Evolutionary conservation across 2,329 filamentous ascomycete genomes (phyloP).

Genomic region (Tolypocladium sp.): DNA sequence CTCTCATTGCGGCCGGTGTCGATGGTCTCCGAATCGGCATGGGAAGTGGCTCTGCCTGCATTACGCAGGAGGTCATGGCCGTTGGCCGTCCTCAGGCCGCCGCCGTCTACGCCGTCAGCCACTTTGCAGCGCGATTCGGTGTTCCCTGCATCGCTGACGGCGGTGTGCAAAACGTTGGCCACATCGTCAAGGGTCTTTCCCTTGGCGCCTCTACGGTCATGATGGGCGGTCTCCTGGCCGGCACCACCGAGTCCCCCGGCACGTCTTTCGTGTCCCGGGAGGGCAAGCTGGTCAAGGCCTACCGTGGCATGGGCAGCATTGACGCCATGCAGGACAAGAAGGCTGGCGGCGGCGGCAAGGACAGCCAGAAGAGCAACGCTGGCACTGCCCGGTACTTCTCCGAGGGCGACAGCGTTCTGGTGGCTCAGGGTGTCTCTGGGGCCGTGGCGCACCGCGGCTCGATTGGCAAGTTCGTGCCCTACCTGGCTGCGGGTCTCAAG

Average conservation of each 20-base stretch:
- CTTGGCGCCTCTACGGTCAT: conserved; percentile 93
- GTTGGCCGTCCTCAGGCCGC: conserved; percentile 94
- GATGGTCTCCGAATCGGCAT: conserved; percentile 98
- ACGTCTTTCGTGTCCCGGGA: conserved; percentile 94
- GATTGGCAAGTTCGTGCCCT: conserved; percentile 90
- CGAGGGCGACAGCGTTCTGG: conserved; percentile 86
- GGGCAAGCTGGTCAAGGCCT: conserved; percentile 97
- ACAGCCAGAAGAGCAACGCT: conserved; percentile 76
- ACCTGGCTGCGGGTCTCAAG: conserved; percentile 90
- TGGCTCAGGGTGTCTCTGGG: conserved; percentile 93
- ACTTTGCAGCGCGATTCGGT: conserved; percentile 85
- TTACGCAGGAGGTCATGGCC: conserved; percentile 99
- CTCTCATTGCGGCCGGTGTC: conserved; percentile 84
- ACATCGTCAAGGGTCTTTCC: conserved; percentile 96
- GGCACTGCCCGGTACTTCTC: conserved; percentile 98
- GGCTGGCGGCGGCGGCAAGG: conserved; percentile 64
- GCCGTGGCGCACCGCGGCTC: conserved; percentile 73
- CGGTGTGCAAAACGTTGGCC: conserved; percentile 95
- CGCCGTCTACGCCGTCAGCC: conserved; percentile 80
- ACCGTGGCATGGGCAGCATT: conserved; percentile 98
- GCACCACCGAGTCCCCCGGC: conserved; percentile 94
- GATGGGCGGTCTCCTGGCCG: conserved; percentile 97
- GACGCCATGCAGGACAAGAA: conserved; percentile 99
- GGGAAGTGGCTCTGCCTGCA: conserved; percentile 96
- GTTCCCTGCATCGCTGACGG: conserved; percentile 97